Evolutionary conservation across 495 filamentous ascomycete genomes (phyloP).

Genomic region (Penicillium chermesinum): DNA sequence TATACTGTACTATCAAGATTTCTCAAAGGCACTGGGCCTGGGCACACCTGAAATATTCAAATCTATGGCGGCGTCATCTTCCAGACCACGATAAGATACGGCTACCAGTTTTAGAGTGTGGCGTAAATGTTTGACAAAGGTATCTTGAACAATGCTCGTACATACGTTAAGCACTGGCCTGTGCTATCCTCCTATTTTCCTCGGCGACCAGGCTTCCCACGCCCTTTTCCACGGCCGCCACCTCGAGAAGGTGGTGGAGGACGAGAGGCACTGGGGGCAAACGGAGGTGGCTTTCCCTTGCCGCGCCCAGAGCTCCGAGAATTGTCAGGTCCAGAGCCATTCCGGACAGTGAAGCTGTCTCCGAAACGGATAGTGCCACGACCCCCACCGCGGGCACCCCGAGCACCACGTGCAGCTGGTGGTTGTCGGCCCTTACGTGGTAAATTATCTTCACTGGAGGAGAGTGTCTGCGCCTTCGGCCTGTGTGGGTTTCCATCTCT

Average conservation of each 20-base stretch:
- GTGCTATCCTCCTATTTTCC: neutral
- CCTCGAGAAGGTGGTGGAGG: slow-evolving; percentile 4
- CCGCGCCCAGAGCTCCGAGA: slow-evolving; percentile 9
- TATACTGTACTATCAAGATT: no score
- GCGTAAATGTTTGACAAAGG: no score
- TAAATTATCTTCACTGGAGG: slow-evolving; percentile 12
- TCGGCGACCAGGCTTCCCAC: neutral
- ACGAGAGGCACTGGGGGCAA: slow-evolving; percentile 19
- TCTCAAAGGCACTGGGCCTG: no score
- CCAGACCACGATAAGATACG: no score
- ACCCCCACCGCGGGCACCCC: slow-evolving; percentile 19
- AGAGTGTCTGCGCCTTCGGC: neutral
- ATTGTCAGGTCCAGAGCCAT: slow-evolving; percentile 4
- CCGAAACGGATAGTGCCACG: slow-evolving; percentile 26
- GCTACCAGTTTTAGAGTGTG: no score
- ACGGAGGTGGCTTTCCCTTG: slow-evolving; percentile 11
- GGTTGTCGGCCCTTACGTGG: slow-evolving; percentile 17
- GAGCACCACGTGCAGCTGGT: slow-evolving; percentile 14
- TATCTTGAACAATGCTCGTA: no score
- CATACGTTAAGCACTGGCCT: no score
- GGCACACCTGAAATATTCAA: no score
- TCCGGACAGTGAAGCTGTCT: neutral
- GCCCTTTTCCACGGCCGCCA: slow-evolving; percentile 6
- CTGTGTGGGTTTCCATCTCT: neutral
- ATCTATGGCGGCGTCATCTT: no score